Conservation (phyloP, 371 early-diverging fungal genomes). For the Phascolomyces articulosus region DNA sequence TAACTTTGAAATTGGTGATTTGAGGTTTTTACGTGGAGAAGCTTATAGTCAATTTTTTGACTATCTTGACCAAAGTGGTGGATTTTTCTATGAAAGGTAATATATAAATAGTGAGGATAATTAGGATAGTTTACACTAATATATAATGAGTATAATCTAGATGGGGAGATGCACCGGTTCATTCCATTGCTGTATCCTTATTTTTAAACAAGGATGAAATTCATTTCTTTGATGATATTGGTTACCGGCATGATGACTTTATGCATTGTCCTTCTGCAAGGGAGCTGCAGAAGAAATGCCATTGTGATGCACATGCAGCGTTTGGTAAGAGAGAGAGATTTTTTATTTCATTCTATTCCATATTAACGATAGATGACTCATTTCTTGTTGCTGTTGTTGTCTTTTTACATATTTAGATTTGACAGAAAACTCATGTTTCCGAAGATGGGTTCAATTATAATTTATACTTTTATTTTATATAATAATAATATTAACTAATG, state of each 20-base stretch:
- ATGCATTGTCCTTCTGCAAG: slow-evolving; percentile 68
- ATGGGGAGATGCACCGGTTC: slow-evolving; percentile 99
- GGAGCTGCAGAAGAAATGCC: slow-evolving; percentile 53
- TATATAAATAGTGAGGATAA: slow-evolving; percentile 39
- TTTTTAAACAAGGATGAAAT: slow-evolving; percentile 82
- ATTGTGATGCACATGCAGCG: slow-evolving; percentile 51
- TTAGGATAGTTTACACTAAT: too few relatives aligned
- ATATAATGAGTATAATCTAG: slow-evolving; percentile 24
- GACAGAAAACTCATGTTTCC: slow-evolving; percentile 36
- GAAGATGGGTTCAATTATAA: slow-evolving; percentile 22
- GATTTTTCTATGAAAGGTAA: slow-evolving; percentile 92
- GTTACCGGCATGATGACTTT: slow-evolving; percentile 77
- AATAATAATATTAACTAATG: background rate
- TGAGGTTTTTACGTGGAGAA: slow-evolving; percentile 77
- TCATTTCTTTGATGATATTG: slow-evolving; percentile 93
- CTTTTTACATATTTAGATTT: slow-evolving; percentile 24
- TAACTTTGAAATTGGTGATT: slow-evolving; percentile 94
- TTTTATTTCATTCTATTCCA: too few relatives aligned
- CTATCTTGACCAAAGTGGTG: slow-evolving; percentile 82
- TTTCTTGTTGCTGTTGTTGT: too few relatives aligned
- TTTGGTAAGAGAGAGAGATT: slow-evolving; percentile 43
- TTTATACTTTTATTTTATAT: background rate
- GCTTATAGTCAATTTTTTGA: slow-evolving; percentile 81
- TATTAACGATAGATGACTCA: background rate
- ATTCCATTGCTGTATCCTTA: slow-evolving; percentile 88